A percentile compares a stretch with the other conserved stretches of the same genome.
phyloP scores from a whole-genome alignment of 2,329 filamentous ascomycete genomes.

The Cladosporium cucumerinum region DNA sequence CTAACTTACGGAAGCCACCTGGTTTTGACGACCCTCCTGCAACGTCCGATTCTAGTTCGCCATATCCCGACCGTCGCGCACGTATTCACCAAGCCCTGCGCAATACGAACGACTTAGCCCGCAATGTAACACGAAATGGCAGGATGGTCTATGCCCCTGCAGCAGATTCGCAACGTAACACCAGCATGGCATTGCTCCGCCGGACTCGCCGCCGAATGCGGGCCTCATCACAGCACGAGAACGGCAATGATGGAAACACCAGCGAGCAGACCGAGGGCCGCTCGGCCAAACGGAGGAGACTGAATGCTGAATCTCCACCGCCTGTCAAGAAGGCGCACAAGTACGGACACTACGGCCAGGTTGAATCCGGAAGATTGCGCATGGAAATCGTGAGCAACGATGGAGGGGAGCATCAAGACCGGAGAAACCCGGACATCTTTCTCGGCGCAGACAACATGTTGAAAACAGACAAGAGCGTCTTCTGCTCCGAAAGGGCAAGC shows the following conservation, averaged over 20 bases:
- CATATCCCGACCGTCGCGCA: slow-evolving; percentile 30
- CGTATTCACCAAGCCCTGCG: slow-evolving; percentile 35
- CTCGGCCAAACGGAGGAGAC: slow-evolving; percentile 38
- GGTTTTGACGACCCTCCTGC: slow-evolving; percentile 43
- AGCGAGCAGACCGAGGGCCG: slow-evolving; percentile 14
- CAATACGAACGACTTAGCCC: slow-evolving; percentile 33
- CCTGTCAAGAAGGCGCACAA: slow-evolving; percentile 50
- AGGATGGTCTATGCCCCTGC: not conserved
- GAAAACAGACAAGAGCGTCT: slow-evolving; percentile 76
- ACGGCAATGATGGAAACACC: slow-evolving; percentile 9
- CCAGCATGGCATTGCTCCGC: slow-evolving; percentile 11
- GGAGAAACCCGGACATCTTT: slow-evolving; percentile 39
- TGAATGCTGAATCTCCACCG: slow-evolving; percentile 33
- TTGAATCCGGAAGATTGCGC: slow-evolving; percentile 73
- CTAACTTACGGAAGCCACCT: not conserved
- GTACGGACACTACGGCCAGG: slow-evolving; percentile 84
- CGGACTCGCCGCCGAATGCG: slow-evolving; percentile 2
- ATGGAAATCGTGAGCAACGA: slow-evolving; percentile 92
- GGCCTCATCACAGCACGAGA: not conserved
- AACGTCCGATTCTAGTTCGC: slow-evolving; percentile 29
- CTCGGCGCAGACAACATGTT: slow-evolving; percentile 79
- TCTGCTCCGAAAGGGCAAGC: slow-evolving; percentile 81
- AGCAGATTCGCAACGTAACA: slow-evolving; percentile 1
- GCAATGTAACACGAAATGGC: not conserved
- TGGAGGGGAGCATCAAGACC: slow-evolving; percentile 65